These are phyloP conservation scores for Lactifluus subvellereus DNA, from an alignment of 768 basidiomycete species.

Conservation along the genomic window DNA sequence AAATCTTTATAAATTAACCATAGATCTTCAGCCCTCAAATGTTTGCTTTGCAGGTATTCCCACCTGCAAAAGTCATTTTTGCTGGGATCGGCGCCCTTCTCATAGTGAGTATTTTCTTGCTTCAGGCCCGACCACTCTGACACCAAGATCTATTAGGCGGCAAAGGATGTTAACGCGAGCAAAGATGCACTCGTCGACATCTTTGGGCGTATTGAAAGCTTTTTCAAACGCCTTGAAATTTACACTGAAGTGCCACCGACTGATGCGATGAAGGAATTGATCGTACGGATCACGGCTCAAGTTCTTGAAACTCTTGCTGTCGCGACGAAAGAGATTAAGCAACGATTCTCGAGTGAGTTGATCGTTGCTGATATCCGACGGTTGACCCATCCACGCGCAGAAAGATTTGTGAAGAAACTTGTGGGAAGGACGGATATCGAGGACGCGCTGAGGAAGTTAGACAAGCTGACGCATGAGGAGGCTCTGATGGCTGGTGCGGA, in stretches of 20 bases:
- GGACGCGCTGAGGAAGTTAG: neutral
- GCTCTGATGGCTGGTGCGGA: neutral
- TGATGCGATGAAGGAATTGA: neutral
- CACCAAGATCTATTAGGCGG: neutral
- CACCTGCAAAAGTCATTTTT: too few relatives aligned
- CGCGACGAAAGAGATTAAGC: neutral
- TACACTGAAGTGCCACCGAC: neutral
- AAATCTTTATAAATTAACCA: too few relatives aligned
- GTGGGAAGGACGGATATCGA: neutral
- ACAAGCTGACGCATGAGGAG: neutral
- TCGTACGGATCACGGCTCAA: too few relatives aligned
- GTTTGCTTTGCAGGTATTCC: too few relatives aligned
- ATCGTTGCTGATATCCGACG: neutral
- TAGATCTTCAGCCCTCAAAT: too few relatives aligned
- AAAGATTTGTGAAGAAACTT: slow-evolving; percentile 1
- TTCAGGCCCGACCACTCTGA: neutral
- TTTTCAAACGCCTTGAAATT: neutral
- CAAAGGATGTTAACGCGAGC: neutral
- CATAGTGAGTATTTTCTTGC: neutral
- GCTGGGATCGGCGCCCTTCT: neutral
- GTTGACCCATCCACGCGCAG: neutral
- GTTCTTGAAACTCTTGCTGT: neutral
- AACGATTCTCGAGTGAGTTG: neutral
- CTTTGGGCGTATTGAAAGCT: neutral
- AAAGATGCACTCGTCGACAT: neutral